These are phyloP conservation scores for Brettanomyces nanus DNA, from an alignment of 805 yeast species.

Conservation along the genomic window DNA sequence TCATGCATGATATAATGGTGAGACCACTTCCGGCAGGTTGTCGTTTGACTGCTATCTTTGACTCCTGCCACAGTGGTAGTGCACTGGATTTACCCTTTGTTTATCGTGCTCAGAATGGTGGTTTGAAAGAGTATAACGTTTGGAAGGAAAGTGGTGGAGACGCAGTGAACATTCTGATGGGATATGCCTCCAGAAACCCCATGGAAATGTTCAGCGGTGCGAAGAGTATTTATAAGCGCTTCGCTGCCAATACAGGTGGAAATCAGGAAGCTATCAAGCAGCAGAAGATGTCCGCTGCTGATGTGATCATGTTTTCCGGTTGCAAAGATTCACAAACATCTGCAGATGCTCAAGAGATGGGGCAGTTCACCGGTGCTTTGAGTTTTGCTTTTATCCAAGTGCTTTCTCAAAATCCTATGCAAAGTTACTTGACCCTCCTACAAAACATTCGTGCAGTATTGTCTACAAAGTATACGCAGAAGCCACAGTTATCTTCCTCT, in stretches of 20 bases:
- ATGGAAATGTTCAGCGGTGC: constrained; percentile 35
- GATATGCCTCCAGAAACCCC: constrained; percentile 53
- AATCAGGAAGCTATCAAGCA: constrained; percentile 36
- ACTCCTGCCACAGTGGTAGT: constrained; percentile 83
- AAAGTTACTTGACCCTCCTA: constrained; percentile 59
- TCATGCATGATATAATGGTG: constrained; percentile 65
- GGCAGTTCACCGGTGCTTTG: constrained; percentile 76
- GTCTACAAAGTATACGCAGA: constrained; percentile 61
- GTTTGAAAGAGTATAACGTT: constrained; percentile 71
- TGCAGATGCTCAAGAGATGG: constrained; percentile 72
- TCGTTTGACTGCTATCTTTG: constrained; percentile 71
- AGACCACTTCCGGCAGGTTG: constrained; percentile 63
- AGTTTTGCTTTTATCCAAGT: constrained; percentile 70
- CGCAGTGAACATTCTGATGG: constrained; percentile 48
- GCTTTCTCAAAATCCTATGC: constrained; percentile 50
- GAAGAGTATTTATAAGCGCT: constrained; percentile 23
- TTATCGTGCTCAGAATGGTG: constrained; percentile 72
- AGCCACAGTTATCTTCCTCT: constrained; percentile 73
- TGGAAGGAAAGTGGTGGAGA: constrained; percentile 69
- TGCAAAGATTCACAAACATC: constrained; percentile 80
- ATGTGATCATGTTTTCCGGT: constrained; percentile 68
- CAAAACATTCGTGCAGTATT: constrained; percentile 63
- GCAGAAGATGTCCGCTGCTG: constrained; percentile 65
- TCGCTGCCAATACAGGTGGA: constrained; percentile 24
- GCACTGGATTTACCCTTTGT: constrained; percentile 72